These are phyloP conservation scores for Herpetospermum pedunculosum DNA, from an alignment of 306 rosid species.

Conservation along the genomic window DNA sequence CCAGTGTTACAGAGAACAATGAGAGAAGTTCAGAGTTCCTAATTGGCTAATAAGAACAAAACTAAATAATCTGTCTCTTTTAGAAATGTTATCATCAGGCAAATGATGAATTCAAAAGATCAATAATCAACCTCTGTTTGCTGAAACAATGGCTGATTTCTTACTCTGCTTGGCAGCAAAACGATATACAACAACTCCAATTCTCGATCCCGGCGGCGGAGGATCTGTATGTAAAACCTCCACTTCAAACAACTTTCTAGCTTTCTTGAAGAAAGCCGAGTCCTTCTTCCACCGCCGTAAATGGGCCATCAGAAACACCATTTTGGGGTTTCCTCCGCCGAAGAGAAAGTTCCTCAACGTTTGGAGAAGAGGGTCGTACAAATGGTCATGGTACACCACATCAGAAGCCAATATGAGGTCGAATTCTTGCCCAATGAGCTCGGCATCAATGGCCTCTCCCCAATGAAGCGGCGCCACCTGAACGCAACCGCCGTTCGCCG, in stretches of 20 bases:
- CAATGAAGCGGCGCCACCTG: slow-evolving; percentile 50
- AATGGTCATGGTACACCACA: slow-evolving; percentile 81
- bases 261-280: slow-evolving; percentile 65
- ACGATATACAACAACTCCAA: slow-evolving; percentile 64
- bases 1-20: not conserved
- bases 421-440: slow-evolving; percentile 38
- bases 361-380: slow-evolving; percentile 63
- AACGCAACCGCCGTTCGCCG: slow-evolving; percentile 38
- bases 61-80: not conserved
- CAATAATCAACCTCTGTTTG: not conserved
- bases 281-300: slow-evolving; percentile 88
- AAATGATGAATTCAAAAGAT: not conserved
- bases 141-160: not conserved
- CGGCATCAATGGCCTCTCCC: slow-evolving; percentile 61
- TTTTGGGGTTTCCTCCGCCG: slow-evolving; percentile 15
- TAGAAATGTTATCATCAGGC: not conserved
- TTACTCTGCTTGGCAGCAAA: slow-evolving; percentile 24
- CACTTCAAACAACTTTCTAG: slow-evolving; percentile 47
- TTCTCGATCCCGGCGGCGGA: slow-evolving; percentile 49
- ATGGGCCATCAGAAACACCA: slow-evolving; percentile 75
- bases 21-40: not conserved
- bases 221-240: slow-evolving; percentile 41
- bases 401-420: slow-evolving; percentile 72
- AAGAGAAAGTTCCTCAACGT: slow-evolving; percentile 41
- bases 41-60: not conserved